Conservation (phyloP, 768 basidiomycete genomes). For the Daedaleopsis nitida region DNA sequence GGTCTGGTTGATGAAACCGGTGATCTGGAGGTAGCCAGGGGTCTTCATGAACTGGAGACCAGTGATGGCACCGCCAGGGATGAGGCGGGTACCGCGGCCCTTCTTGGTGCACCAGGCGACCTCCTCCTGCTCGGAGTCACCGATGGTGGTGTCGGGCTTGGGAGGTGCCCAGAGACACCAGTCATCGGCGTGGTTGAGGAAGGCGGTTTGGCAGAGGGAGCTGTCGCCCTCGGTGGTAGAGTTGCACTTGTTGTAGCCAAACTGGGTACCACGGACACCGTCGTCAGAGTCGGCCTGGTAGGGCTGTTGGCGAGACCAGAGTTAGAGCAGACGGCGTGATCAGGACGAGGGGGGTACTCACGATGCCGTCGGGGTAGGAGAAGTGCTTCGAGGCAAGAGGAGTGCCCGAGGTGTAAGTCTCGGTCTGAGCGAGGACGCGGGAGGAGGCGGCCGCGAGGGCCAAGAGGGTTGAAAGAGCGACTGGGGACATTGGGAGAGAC, state of each 20-base stretch:
- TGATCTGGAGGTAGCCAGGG: constrained; percentile 58
- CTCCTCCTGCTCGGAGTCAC: constrained; percentile 66
- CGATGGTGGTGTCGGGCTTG: constrained; percentile 54
- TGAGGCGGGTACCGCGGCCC: constrained; percentile 70
- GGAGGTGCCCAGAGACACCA: constrained; percentile 70
- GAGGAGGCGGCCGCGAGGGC: constrained; percentile 30
- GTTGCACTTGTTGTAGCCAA: constrained; percentile 71
- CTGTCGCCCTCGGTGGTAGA: constrained; percentile 60
- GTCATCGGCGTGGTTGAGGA: constrained; percentile 61
- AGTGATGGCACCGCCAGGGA: constrained; percentile 62
- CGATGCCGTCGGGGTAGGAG: constrained; percentile 26
- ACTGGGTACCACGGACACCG: constrained; percentile 55
- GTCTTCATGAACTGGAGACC: constrained; percentile 69
- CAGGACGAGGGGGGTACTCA: constrained; percentile 7
- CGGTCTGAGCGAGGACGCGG: constrained; percentile 26
- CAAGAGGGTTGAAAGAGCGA: constrained; percentile 38
- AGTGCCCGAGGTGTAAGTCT: constrained; percentile 23
- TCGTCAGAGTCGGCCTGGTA: constrained; percentile 48
- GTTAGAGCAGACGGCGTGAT: too few relatives aligned
- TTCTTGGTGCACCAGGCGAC: constrained; percentile 81
- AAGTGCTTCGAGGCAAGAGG: constrained; percentile 33
- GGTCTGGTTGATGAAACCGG: constrained; percentile 66
- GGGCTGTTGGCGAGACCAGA: constrained; percentile 38
- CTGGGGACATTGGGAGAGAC: constrained; percentile 32
- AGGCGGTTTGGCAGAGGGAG: constrained; percentile 72